These are phyloP conservation scores for Torulaspora delbrueckii DNA, from an alignment of 805 yeast genomes.

Conservation along the genomic window DNA sequence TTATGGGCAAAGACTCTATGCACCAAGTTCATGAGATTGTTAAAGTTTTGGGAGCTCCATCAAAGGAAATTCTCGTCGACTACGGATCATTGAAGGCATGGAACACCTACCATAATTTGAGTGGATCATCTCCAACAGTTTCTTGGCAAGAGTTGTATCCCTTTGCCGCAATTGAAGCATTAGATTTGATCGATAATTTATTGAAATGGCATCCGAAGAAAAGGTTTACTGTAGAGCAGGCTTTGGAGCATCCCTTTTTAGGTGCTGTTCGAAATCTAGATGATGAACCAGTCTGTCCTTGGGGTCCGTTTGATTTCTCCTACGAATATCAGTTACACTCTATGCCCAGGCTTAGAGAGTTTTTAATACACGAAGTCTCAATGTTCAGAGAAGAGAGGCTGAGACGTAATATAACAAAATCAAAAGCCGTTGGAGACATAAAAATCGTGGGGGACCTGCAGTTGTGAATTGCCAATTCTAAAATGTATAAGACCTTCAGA, in stretches of 20 bases:
- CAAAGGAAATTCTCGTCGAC: slow-evolving; percentile 40
- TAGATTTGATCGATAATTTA: slow-evolving; percentile 49
- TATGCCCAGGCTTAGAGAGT: slow-evolving; percentile 44
- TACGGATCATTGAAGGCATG: slow-evolving; percentile 46
- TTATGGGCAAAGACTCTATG: slow-evolving; percentile 66
- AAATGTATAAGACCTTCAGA: background rate
- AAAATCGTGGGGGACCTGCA: slow-evolving; percentile 4
- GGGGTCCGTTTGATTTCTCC: slow-evolving; percentile 54
- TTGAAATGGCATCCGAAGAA: slow-evolving; percentile 59
- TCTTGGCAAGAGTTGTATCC: slow-evolving; percentile 59
- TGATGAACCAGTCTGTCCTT: slow-evolving; percentile 51
- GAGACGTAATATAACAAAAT: slow-evolving; percentile 6
- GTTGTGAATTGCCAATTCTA: background rate
- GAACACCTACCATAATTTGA: slow-evolving; percentile 43
- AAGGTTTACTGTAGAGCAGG: slow-evolving; percentile 52
- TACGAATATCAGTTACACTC: slow-evolving; percentile 48
- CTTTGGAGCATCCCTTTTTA: slow-evolving; percentile 56
- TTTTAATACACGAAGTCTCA: slow-evolving; percentile 50
- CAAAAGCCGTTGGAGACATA: slow-evolving; percentile 2
- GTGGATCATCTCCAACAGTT: slow-evolving; percentile 39
- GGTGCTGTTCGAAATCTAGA: slow-evolving; percentile 46
- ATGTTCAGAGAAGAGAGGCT: slow-evolving; percentile 40
- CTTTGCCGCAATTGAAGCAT: slow-evolving; percentile 49
- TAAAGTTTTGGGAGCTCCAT: slow-evolving; percentile 68
- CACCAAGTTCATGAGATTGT: slow-evolving; percentile 69